These are phyloP conservation scores for Paracamarosporium sp. DNA, from an alignment of 2,329 filamentous ascomycete species.

Conservation along the genomic window DNA sequence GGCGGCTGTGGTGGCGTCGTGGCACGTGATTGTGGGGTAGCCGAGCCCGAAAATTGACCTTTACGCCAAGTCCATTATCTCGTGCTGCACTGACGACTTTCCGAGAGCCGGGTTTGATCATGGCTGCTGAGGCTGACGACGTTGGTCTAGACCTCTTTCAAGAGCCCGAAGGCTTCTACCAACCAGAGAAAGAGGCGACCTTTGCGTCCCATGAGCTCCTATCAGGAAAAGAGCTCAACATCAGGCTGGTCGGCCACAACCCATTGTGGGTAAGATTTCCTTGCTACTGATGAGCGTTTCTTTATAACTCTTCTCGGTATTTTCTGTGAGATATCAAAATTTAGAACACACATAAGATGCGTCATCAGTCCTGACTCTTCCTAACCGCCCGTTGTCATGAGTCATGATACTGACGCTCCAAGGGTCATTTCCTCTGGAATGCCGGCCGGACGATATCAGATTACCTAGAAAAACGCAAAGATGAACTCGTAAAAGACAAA, in stretches of 20 bases:
- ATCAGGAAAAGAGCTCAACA: conserved; percentile 68
- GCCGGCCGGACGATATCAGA: conserved; percentile 78
- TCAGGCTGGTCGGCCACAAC: conserved; percentile 85
- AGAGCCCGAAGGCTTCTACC: conserved; percentile 82
- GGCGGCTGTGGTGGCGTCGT: background rate
- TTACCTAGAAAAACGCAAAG: conserved; percentile 76
- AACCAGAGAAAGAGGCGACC: conserved; percentile 77
- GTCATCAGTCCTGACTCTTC: background rate
- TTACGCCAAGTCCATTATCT: conserved; percentile 5
- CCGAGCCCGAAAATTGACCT: conserved; percentile 26
- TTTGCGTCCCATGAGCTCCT: conserved; percentile 74
- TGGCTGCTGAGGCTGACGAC: conserved; percentile 41
- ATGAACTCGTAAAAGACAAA: conserved; percentile 65
- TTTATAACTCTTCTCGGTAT: background rate
- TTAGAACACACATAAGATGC: background rate
- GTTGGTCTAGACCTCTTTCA: conserved; percentile 68
- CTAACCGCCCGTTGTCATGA: background rate
- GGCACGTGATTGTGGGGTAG: conserved; percentile 15
- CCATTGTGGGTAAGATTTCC: conserved; percentile 73
- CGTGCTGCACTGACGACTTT: conserved; percentile 8
- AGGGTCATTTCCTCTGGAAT: conserved; percentile 90
- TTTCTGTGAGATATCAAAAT: background rate
- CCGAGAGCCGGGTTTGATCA: conserved; percentile 7
- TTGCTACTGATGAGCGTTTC: background rate
- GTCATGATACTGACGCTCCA: conserved; percentile 21